phyloP scores from a whole-genome alignment of 164 flowering plant species.

The Litsea cubeba region DNA sequence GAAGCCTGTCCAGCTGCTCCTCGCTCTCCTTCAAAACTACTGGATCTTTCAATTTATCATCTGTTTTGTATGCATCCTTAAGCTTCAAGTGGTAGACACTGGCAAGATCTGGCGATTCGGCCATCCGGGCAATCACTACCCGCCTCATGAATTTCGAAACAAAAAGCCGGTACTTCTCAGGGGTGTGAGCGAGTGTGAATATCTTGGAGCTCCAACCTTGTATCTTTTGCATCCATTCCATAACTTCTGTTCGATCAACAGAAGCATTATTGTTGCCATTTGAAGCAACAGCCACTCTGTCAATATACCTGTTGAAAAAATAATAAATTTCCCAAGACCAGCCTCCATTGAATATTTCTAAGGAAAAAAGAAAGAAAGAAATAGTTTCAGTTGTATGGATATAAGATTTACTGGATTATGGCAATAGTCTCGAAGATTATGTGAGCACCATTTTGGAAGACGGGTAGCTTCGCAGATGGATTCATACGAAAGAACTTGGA shows the following conservation, averaged over 20 bases:
- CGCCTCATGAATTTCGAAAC: slow-evolving; percentile 72
- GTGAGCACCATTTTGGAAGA: slow-evolving; percentile 83
- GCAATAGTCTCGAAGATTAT: slow-evolving; percentile 66
- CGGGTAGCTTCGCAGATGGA: slow-evolving; percentile 72
- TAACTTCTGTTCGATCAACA: slow-evolving; percentile 35
- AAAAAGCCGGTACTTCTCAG: slow-evolving; percentile 48
- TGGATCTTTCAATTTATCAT: slow-evolving; percentile 57
- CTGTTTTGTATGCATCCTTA: slow-evolving; percentile 66
- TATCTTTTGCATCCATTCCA: slow-evolving; percentile 85
- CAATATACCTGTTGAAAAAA: slow-evolving; percentile 56
- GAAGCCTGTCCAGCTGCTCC: slow-evolving; percentile 58
- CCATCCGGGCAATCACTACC: slow-evolving; percentile 85
- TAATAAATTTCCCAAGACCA: background rate
- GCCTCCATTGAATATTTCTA: background rate
- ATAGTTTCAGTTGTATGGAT: background rate
- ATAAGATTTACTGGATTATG: slow-evolving; percentile 63
- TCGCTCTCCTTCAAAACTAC: slow-evolving; percentile 40
- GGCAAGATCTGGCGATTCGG: slow-evolving; percentile 78
- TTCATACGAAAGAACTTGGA: slow-evolving; percentile 74
- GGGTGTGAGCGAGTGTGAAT: slow-evolving; percentile 75
- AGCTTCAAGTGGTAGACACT: slow-evolving; percentile 73
- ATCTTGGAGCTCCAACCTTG: slow-evolving; percentile 75
- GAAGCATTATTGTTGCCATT: slow-evolving; percentile 24
- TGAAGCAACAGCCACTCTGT: slow-evolving; percentile 63
- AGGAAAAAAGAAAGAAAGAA: background rate